phyloP scores from a whole-genome alignment of 176 grass and related monocot genomes.

The Eleusine coracana region DNA sequence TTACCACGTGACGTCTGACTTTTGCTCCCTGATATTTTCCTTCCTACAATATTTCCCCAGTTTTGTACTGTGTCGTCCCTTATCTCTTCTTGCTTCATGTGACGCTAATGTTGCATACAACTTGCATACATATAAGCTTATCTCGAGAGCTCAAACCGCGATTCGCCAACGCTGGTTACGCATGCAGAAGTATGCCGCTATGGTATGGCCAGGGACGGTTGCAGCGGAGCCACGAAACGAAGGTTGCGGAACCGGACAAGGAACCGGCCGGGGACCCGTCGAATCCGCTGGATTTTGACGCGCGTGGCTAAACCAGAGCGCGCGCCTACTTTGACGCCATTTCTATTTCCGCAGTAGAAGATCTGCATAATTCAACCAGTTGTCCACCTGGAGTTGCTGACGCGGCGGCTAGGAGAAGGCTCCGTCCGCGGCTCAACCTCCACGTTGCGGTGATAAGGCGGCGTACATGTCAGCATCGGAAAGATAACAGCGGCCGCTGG shows the following conservation, averaged over 20 bases:
- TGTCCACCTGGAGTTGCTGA: constrained; percentile 17
- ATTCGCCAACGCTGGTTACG: neutral
- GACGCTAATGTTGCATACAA: neutral
- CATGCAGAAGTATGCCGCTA: neutral
- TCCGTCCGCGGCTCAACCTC: neutral
- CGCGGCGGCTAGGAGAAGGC: constrained; percentile 16
- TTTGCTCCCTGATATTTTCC: neutral
- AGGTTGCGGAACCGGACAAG: constrained; percentile 23
- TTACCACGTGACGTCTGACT: too few relatives aligned
- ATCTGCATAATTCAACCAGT: neutral
- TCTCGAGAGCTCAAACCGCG: neutral
- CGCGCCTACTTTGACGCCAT: neutral
- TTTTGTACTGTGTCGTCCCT: neutral
- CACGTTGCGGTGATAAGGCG: neutral
- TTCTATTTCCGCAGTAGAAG: neutral
- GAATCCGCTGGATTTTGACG: neutral
- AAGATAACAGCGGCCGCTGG: neutral
- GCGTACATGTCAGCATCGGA: constrained; percentile 3
- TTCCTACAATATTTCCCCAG: neutral
- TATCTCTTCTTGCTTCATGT: neutral
- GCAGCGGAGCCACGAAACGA: neutral
- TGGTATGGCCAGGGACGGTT: neutral
- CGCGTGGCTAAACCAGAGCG: constrained; percentile 13
- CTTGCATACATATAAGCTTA: neutral
- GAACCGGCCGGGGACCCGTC: neutral